Base-by-base conservation (phyloP, 176 grass and related monocot genomes). In the Otatea glauca region DNA sequence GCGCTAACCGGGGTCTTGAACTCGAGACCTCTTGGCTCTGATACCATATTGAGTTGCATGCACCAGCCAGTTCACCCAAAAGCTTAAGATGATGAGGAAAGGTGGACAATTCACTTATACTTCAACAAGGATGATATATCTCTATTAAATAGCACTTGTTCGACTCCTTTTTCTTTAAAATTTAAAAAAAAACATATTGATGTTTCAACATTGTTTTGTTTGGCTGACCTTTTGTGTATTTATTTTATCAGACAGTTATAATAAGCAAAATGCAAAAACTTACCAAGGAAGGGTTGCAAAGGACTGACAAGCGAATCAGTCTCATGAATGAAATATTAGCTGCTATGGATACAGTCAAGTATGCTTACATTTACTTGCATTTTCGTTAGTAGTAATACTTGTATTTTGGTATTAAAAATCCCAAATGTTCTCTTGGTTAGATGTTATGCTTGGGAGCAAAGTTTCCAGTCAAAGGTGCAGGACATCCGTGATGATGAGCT, bases 311-410 rank as follows among this genome's bases (percentile, higher is more conserved):
- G 75, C 86, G 93, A 84, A 99, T 99, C 62, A 66, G 96, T 79
- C 91, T 99, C 47, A 96, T 99, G 96, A 99, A 99, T 79, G 96
- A 99, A 96, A 54, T 99, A 86, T 91, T 99, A 87, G 96, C 96
- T 82, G 96, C 96, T 16, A 99, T 99, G 96, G 96, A 99, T 84
- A 89, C 89, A n/a, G 96, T 99, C 74, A 99, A 99, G 96, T 99
- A 92, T 88, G 93, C 74, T 88, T 87, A 65, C 39, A 69, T 74
- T 87, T 41, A 45, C 51, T 60, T 86, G 73, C 32, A 41, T 8
- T 62, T 74, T 70, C 24, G 43, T 38, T 53, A 20, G 47, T 55
- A 63, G 23, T 61, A 69, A 12, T 68, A 38, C 8, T 56, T 49
- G 18, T 39, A 24, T 70, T 62, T 87, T 70, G 39, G 17, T 78